phyloP scores from a whole-genome alignment of 768 basidiomycete genomes.

The Tremella mesenterica region DNA sequence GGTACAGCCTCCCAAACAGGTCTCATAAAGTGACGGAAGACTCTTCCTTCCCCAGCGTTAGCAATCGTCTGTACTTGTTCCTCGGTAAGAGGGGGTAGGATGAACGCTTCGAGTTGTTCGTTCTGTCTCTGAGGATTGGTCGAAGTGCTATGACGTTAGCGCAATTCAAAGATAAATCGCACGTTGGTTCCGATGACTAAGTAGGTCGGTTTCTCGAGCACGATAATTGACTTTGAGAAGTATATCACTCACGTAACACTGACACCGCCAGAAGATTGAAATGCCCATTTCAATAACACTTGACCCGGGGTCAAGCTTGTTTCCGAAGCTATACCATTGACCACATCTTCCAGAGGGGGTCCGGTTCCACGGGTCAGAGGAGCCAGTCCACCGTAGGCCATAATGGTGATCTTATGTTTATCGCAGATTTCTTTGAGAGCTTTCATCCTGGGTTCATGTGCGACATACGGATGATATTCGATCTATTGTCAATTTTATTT shows the following conservation, averaged over 20 bases:
- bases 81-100: not conserved
- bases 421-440: conserved; percentile 35
- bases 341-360: conserved; percentile 19
- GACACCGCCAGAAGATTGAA: conserved; percentile 20
- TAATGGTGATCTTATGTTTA: conserved; percentile 34
- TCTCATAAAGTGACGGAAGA: not conserved
- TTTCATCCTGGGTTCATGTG: conserved; percentile 13
- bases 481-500: conserved; percentile 31
- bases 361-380: conserved; percentile 16
- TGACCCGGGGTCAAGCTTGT: conserved; percentile 21
- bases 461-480: conserved; percentile 46
- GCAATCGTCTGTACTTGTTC: not conserved
- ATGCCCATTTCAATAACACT: conserved; percentile 31
- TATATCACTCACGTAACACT: conserved; percentile 26
- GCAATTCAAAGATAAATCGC: not conserved
- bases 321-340: conserved; percentile 13
- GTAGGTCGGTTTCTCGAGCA: no score
- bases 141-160: not conserved
- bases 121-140: not conserved
- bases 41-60: not conserved
- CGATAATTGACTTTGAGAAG: no score
- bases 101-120: not conserved
- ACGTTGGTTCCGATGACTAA: no score
- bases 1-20: conserved; percentile 1
- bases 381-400: conserved; percentile 31